Evolutionary conservation across 2,329 filamentous ascomycete species (phyloP).

Genomic region (Trichoderma guizhouense): DNA sequence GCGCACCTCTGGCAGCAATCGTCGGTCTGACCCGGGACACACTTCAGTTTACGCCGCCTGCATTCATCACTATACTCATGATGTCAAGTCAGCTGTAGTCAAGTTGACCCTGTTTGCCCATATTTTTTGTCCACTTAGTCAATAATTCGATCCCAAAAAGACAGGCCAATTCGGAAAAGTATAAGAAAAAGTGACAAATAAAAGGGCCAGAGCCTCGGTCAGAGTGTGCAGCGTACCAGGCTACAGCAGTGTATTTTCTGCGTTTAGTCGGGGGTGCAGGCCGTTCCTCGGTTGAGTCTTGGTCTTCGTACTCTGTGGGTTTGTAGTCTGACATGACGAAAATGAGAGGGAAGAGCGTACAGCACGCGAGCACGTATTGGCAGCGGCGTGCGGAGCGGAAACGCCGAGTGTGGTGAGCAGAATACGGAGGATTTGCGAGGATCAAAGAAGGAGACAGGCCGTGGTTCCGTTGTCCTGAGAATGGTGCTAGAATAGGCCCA

Average conservation of each 20-base stretch:
- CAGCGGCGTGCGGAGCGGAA: not conserved
- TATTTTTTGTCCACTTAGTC: not conserved
- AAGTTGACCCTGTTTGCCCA: not conserved
- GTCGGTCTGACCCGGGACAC: not conserved
- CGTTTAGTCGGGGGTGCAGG: not conserved
- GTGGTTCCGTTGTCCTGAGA: not conserved
- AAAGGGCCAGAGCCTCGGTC: not conserved
- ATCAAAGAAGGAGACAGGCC: not conserved
- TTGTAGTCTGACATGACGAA: not conserved
- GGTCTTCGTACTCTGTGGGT: not conserved
- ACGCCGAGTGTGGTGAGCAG: not conserved
- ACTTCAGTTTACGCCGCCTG: not conserved
- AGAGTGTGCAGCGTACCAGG: slow-evolving; percentile 29
- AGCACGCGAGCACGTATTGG: not conserved
- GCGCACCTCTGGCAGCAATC: not conserved
- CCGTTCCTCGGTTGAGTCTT: not conserved
- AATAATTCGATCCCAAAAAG: not conserved
- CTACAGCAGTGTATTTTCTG: slow-evolving; percentile 37
- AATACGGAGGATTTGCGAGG: not conserved
- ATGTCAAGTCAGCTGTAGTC: slow-evolving; percentile 10
- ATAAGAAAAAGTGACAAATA: not conserved
- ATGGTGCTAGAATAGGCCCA: not conserved
- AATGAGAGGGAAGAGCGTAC: not conserved
- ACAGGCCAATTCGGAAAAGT: not conserved
- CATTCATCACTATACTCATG: not conserved